Conservation (phyloP, 2,329 filamentous ascomycete genomes). For the Drechslerella dactyloides region DNA sequence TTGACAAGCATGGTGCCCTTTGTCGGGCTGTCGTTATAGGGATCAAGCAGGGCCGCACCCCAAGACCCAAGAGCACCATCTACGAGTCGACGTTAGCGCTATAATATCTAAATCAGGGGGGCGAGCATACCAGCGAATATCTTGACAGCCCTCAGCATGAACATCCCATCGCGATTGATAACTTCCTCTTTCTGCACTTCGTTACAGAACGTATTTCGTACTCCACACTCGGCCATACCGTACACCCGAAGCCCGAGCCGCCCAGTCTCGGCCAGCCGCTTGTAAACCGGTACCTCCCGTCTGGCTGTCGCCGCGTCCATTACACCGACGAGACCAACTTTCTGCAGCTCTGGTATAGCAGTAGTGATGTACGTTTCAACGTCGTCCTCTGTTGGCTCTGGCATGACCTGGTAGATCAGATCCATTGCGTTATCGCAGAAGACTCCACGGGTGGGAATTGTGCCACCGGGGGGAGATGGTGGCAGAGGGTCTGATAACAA, state of each 20-base stretch:
- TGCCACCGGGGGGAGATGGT: conserved; percentile 67
- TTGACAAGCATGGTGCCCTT: conserved; percentile 72
- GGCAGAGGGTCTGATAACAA: conserved; percentile 64
- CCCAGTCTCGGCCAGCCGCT: conserved; percentile 60
- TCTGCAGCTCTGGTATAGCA: conserved; percentile 69
- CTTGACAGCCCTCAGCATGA: conserved; percentile 70
- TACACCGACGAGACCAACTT: conserved; percentile 71
- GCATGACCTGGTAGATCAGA: conserved; percentile 65
- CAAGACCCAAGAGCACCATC: conserved; percentile 74
- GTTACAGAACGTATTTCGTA: conserved; percentile 69
- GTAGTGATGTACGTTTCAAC: conserved; percentile 65
- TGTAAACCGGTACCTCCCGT: conserved; percentile 56
- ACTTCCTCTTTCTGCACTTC: conserved; percentile 60
- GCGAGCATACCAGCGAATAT: conserved; percentile 67
- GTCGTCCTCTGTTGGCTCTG: conserved; percentile 64
- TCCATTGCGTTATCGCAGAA: conserved; percentile 78
- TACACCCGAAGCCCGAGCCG: conserved; percentile 71
- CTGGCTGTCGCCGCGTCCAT: conserved; percentile 70
- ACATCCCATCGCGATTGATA: conserved; percentile 60
- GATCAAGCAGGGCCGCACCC: conserved; percentile 74
- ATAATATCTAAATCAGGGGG: background rate
- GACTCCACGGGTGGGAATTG: conserved; percentile 71
- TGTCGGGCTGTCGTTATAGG: conserved; percentile 69
- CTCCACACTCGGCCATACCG: conserved; percentile 71
- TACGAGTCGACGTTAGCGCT: too few species aligned